Base-by-base conservation (phyloP, 768 basidiomycete species). In the Boletus rubescentipes region DNA sequence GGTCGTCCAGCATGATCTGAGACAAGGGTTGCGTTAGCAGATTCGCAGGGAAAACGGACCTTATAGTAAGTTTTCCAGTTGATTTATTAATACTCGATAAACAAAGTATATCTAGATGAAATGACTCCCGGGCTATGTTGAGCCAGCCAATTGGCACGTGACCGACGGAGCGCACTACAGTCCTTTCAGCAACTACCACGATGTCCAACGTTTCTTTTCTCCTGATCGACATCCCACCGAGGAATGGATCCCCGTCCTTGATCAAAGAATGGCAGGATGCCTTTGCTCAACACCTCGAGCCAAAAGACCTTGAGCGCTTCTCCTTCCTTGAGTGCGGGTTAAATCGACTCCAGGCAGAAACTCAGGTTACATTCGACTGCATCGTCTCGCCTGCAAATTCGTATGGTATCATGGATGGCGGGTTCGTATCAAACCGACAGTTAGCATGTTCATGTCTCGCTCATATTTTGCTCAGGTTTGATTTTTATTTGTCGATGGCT, bases 341-440 rank as follows among this genome's bases (percentile, higher is more conserved):
- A 26, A 21, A 26, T 6, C 35, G 40, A 12, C 36, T 50, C 54
- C 1, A 23, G 15, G 35, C 9, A 14, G 23, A n/a, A n/a, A n/a
- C 32, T 11, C 52, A 23, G 3, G 23, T 50, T 1, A 44, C 48
- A 23, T 51, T 55, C 34, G 54, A 55, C 44, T 55, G 49, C 14
- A 26, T 55, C 38, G 54, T 46, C 14, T 51, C 54, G 11, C 54
- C 49, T 9, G 54, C 49, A 12, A 51, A 51, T 31, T 51, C 49
- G 14, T 55, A 51, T 15, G 54, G 44, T 8, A 51, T 55, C 49
- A 55, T 55, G 54, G 44, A 51, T 14, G 54, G 54, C 43, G 49
- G 43, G 54, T 55, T 10, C 1, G 54, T 51, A 37, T 16, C 35
- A 29, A 20, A 20, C 32, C 4, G 16, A 36, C 16, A 36, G 35